Conservation (phyloP, 129 eudicot genomes). For the Oenanthe sinensis region DNA sequence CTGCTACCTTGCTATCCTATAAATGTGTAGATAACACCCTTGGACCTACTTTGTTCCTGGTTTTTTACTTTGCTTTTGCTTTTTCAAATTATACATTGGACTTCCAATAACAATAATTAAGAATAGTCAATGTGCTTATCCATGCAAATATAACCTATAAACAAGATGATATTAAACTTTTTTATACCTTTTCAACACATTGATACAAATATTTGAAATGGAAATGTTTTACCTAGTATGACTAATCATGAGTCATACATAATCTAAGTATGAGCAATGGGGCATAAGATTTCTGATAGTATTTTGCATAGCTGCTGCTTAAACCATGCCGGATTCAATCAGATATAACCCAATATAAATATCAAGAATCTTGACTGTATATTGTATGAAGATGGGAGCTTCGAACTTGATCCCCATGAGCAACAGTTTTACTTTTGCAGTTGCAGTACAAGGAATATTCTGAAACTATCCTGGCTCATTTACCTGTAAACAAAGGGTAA, state of each 20-base stretch:
- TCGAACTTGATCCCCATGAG: background rate
- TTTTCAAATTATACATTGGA: background rate
- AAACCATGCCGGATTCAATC: background rate
- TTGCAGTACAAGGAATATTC: background rate
- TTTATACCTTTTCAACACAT: background rate
- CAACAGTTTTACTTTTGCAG: background rate
- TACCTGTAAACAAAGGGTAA: background rate
- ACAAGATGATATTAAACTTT: background rate
- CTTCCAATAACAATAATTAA: background rate
- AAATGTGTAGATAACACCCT: background rate
- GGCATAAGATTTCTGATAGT: background rate
- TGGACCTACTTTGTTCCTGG: background rate
- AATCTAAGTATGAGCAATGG: background rate
- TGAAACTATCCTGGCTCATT: background rate
- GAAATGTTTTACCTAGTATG: background rate
- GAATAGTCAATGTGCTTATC: too few species aligned
- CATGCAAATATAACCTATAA: background rate
- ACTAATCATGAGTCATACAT: background rate
- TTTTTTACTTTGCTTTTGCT: background rate
- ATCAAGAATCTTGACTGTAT: background rate
- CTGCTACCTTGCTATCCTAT: background rate
- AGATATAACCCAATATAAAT: background rate
- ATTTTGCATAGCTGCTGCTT: background rate
- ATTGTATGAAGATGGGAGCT: background rate
- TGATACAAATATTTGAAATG: background rate